Evolutionary conservation across 2,329 filamentous ascomycete genomes (phyloP).

Genomic region (Bipolaris gigantea): DNA sequence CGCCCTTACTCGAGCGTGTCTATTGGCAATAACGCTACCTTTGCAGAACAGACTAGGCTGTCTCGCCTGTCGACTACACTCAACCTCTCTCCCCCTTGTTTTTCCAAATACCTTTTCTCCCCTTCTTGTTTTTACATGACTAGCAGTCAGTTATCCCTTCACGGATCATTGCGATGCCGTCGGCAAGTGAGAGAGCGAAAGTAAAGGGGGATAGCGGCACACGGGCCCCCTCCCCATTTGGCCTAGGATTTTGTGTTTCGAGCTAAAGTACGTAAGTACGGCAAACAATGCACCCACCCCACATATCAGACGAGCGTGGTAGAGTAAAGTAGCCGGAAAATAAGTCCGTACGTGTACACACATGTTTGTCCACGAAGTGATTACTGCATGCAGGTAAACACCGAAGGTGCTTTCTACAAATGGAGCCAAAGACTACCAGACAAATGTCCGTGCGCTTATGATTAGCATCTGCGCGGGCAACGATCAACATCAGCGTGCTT

Average conservation of each 20-base stretch:
- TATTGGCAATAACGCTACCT: background rate
- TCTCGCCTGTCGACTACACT: background rate
- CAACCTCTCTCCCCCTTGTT: background rate
- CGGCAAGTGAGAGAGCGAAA: background rate
- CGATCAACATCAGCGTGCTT: background rate
- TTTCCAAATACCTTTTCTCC: background rate
- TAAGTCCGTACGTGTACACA: too few relatives aligned
- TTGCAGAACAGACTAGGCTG: background rate
- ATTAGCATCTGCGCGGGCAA: constrained; percentile 2
- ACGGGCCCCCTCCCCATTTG: background rate
- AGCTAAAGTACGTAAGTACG: background rate
- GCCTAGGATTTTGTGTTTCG: background rate
- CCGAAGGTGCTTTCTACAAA: background rate
- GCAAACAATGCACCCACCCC: background rate
- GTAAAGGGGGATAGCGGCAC: background rate
- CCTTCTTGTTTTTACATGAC: background rate
- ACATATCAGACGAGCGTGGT: background rate
- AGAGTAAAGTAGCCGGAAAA: background rate
- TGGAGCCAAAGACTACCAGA: background rate
- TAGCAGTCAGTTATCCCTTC: background rate
- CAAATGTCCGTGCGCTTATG: background rate
- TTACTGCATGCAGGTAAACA: constrained; percentile 7
- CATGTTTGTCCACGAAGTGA: background rate
- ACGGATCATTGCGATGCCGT: constrained; percentile 1
- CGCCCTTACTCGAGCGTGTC: background rate